Percentiles rank a stretch among this genome's conserved stretches.
Conservation (phyloP, 441 rosid genomes). For the Erodium moschatum region DNA sequence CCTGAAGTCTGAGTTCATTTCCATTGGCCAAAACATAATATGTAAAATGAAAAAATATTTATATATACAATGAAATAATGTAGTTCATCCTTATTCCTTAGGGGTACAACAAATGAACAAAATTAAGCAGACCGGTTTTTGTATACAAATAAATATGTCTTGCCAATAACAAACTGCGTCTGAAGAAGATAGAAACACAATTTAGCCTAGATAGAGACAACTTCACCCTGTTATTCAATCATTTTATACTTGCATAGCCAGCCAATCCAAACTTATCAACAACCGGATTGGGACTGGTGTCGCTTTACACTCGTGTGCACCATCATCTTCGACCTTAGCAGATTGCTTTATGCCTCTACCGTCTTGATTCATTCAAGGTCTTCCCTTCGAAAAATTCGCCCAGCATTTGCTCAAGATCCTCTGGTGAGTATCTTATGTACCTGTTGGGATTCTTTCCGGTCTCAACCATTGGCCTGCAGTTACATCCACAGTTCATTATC, state of each 20-base stretch:
- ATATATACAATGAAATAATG: too few species aligned
- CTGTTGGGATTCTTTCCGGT: conserved; percentile 1
- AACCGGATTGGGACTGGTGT: not conserved
- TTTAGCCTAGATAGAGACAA: not conserved
- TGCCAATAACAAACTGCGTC: not conserved
- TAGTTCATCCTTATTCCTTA: too few species aligned
- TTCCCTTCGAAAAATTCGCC: conserved; percentile 6
- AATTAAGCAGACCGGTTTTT: too few species aligned
- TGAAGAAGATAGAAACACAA: too few species aligned
- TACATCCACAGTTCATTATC: not conserved
- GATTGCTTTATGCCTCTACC: not conserved
- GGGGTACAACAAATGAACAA: too few species aligned
- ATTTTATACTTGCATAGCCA: not conserved
- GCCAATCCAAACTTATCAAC: not conserved
- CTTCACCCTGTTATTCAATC: not conserved
- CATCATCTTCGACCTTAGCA: not conserved
- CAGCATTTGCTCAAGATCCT: conserved; percentile 8
- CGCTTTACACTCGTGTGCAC: not conserved
- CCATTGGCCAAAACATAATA: too few species aligned
- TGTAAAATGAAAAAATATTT: too few species aligned
- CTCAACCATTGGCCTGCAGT: not conserved
- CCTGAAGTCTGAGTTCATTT: too few species aligned
- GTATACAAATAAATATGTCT: not conserved
- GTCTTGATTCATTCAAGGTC: not conserved
- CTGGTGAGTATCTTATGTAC: not conserved